Percentiles rank a stretch among this genome's conserved stretches.
These are phyloP conservation scores for Carex pumila DNA, from an alignment of 176 grass and related monocot genomes.

Conservation along the genomic window DNA sequence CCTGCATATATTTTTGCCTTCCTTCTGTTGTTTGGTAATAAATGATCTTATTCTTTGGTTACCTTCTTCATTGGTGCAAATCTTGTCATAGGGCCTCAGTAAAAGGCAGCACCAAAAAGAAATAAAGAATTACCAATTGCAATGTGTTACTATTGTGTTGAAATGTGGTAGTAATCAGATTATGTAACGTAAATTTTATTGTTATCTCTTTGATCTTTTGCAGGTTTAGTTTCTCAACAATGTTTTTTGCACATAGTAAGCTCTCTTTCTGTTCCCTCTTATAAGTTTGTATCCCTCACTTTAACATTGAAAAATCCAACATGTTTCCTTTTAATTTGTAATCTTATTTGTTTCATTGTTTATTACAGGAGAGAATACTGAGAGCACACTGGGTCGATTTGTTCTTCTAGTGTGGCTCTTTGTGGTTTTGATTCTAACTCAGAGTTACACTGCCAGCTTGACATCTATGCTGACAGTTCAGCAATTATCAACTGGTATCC, in stretches of 20 bases:
- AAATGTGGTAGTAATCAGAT: neutral
- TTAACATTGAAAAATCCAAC: neutral
- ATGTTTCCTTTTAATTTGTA: neutral
- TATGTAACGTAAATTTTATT: neutral
- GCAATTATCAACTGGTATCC: slow-evolving; percentile 73
- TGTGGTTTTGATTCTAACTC: slow-evolving; percentile 90
- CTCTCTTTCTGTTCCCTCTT: slow-evolving; percentile 1
- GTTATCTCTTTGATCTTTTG: slow-evolving; percentile 12
- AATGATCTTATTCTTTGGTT: neutral
- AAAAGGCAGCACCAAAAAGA: neutral
- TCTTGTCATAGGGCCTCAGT: neutral
- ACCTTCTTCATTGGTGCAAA: neutral
- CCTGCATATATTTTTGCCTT: neutral
- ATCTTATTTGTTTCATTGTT: neutral
- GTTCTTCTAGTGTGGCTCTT: slow-evolving; percentile 91
- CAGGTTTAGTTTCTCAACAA: slow-evolving; percentile 97
- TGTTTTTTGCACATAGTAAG: slow-evolving; percentile 89
- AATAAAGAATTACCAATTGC: neutral
- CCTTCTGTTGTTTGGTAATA: neutral
- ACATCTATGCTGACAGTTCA: slow-evolving; percentile 96
- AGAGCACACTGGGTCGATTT: slow-evolving; percentile 65
- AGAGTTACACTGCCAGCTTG: slow-evolving; percentile 92
- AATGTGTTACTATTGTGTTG: neutral
- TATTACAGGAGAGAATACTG: slow-evolving; percentile 79
- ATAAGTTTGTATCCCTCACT: slow-evolving; percentile 26